Evolutionary conservation across 192 early-diverging fungal genomes (phyloP).

Genomic region (Backusella circina): DNA sequence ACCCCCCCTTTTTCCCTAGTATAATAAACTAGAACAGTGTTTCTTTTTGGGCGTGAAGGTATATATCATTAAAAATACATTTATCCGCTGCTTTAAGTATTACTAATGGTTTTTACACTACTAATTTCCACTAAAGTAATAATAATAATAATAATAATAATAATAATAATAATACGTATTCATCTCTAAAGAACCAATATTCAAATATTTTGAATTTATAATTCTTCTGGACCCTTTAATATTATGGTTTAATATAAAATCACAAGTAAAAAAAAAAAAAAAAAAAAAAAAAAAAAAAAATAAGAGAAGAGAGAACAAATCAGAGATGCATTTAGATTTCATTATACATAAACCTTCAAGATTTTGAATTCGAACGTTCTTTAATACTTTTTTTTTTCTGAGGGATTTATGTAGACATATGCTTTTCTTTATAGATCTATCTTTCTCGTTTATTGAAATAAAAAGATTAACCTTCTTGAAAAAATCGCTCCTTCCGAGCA

Average conservation of each 20-base stretch:
- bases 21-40: neutral
- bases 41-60: neutral
- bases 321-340: neutral
- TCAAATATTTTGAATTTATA: neutral
- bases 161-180: neutral
- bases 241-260: neutral
- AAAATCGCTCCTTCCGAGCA: neutral
- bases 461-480: neutral
- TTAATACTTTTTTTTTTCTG: neutral
- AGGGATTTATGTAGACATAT: neutral
- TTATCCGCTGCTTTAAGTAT: neutral
- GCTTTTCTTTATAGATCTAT: neutral
- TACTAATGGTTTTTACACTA: neutral
- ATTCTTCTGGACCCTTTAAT: constrained; percentile 1
- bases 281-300: neutral
- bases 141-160: no score
- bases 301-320: neutral
- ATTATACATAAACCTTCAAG: neutral
- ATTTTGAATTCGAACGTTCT: neutral
- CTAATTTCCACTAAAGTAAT: neutral
- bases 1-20: neutral
- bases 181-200: neutral
- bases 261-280: neutral
- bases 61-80: neutral
- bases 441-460: neutral